These are phyloP conservation scores for Buddleja alternifolia DNA, from an alignment of 257 asterid species.

Conservation along the genomic window DNA sequence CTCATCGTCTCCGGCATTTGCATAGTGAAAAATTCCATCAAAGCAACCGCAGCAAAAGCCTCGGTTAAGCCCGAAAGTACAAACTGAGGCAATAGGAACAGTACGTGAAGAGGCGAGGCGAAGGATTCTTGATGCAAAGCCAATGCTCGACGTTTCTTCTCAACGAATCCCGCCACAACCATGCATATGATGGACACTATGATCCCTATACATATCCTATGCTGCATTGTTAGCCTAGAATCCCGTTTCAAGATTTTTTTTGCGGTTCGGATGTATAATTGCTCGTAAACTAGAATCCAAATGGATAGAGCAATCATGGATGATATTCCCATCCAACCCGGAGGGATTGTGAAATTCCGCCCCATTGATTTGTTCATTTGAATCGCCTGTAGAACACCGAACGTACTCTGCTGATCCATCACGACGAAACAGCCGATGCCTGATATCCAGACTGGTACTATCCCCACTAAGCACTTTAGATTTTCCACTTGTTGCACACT, in stretches of 20 bases:
- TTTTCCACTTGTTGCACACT: constrained; percentile 65
- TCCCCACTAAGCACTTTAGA: constrained; percentile 53
- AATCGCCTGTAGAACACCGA: constrained; percentile 67
- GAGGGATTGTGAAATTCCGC: constrained; percentile 59
- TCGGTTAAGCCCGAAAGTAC: constrained; percentile 67
- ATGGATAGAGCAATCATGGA: constrained; percentile 72
- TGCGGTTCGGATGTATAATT: constrained; percentile 43
- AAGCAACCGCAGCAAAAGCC: constrained; percentile 62
- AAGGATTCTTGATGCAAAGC: constrained; percentile 43
- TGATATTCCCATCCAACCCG: constrained; percentile 78
- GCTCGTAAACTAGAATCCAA: constrained; percentile 76
- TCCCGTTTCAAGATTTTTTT: constrained; percentile 41
- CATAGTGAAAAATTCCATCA: constrained; percentile 67
- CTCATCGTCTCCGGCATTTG: constrained; percentile 70
- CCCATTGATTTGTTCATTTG: constrained; percentile 59
- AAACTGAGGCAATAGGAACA: constrained; percentile 62
- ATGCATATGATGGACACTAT: constrained; percentile 61
- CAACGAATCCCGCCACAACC: constrained; percentile 60
- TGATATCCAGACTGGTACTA: constrained; percentile 73
- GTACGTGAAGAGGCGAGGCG: constrained; percentile 55
- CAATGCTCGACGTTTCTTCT: constrained; percentile 44
- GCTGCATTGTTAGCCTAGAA: constrained; percentile 41
- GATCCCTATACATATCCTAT: constrained; percentile 57
- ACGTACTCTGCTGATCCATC: constrained; percentile 73
- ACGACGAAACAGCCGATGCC: constrained; percentile 67